Conservation (phyloP, 495 filamentous ascomycete species). For the Corynascus novoguineensis region DNA sequence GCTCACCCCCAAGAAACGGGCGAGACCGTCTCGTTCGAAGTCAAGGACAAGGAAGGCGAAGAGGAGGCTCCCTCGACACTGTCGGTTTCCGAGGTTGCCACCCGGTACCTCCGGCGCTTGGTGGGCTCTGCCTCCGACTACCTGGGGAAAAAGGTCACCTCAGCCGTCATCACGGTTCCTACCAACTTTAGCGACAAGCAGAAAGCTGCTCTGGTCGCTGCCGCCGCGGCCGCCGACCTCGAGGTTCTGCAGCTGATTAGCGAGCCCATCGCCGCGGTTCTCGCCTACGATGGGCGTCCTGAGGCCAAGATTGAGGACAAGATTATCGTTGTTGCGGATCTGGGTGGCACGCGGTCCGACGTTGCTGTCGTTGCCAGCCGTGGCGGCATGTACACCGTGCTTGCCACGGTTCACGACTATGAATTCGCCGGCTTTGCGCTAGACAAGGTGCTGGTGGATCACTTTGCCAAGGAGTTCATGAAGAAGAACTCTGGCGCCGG, state of each 20-base stretch:
- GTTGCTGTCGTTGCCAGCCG: constrained; percentile 83
- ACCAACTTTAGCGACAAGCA: constrained; percentile 89
- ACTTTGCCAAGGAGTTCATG: constrained; percentile 97
- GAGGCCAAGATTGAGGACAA: constrained; percentile 74
- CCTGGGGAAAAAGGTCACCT: constrained; percentile 84
- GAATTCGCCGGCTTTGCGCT: constrained; percentile 76
- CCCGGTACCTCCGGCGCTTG: constrained; percentile 78
- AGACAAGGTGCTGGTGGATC: constrained; percentile 85
- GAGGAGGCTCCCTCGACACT: constrained; percentile 56
- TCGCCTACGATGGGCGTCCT: constrained; percentile 86
- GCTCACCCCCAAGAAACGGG: constrained; percentile 78
- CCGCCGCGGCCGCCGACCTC: constrained; percentile 75
- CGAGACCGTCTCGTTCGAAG: constrained; percentile 71
- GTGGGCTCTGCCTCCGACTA: constrained; percentile 82
- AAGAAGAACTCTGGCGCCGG: constrained; percentile 74
- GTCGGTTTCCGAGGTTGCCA: constrained; percentile 77
- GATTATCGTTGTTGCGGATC: constrained; percentile 83
- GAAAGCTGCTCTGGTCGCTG: constrained; percentile 66
- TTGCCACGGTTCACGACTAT: constrained; percentile 92
- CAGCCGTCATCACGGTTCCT: constrained; percentile 87
- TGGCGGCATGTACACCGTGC: constrained; percentile 92
- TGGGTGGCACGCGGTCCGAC: constrained; percentile 90
- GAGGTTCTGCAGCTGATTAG: constrained; percentile 89
- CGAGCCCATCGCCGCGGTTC: constrained; percentile 85
- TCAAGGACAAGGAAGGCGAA: constrained; percentile 69